Percentiles rank a stretch among this genome's conserved stretches.
These are phyloP conservation scores for Silybum marianum DNA, from an alignment of 129 eudicot species.

Conservation along the genomic window DNA sequence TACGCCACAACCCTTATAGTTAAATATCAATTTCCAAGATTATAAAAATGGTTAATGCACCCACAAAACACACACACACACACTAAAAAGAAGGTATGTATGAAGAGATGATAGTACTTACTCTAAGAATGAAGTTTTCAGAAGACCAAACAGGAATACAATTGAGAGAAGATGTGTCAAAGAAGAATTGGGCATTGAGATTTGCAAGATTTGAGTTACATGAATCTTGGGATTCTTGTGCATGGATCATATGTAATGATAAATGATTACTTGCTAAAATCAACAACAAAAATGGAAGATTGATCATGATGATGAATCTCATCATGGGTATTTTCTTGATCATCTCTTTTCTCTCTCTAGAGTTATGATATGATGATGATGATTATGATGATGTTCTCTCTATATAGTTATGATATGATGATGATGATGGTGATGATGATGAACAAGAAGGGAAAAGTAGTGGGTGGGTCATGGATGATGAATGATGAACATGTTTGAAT, in stretches of 20 bases:
- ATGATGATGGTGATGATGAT: slow-evolving; percentile 8
- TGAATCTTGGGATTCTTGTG: slow-evolving; percentile 72
- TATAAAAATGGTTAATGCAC: not conserved
- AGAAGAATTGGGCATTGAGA: slow-evolving; percentile 32
- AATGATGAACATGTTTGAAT: slow-evolving; percentile 28
- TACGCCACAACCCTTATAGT: too few relatives aligned
- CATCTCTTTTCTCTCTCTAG: not conserved
- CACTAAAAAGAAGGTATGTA: not conserved
- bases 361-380: not conserved
- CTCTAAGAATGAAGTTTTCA: slow-evolving; percentile 78
- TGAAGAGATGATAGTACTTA: slow-evolving; percentile 34
- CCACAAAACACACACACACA: not conserved
- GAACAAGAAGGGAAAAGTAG: slow-evolving; percentile 24
- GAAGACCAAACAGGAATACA: slow-evolving; percentile 67
- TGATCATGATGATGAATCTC: slow-evolving; percentile 21
- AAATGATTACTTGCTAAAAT: slow-evolving; percentile 24
- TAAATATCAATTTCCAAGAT: not conserved
- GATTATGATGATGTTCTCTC: slow-evolving; percentile 8
- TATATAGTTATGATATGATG: slow-evolving; percentile 4
- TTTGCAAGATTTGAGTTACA: slow-evolving; percentile 44
- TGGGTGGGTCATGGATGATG: slow-evolving; percentile 18
- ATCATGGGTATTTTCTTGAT: slow-evolving; percentile 29
- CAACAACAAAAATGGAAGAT: slow-evolving; percentile 32
- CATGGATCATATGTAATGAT: slow-evolving; percentile 32
- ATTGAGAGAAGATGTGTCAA: slow-evolving; percentile 54